Base-by-base conservation (phyloP, 371 early-diverging fungal genomes). In the Syncephalastrum contaminatum region DNA sequence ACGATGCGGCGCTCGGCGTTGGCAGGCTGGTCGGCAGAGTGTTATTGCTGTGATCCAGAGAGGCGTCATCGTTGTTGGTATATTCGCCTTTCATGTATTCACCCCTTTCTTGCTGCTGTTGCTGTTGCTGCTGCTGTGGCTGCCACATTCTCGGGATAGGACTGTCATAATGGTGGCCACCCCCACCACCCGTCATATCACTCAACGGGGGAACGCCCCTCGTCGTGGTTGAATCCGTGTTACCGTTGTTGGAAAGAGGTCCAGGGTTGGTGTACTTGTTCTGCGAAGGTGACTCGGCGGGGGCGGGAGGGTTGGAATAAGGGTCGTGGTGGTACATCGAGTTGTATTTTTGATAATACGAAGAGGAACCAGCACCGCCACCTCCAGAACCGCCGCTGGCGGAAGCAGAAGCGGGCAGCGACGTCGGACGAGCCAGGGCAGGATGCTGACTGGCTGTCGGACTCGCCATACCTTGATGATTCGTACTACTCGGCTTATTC, bases 391-490 rank as follows among this genome's bases (percentile, higher is more conserved):
- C 36, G 36, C 36, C 36, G 36, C 36, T 30, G 36, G 36, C 36
- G 36, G 36, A 30, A 30, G 36, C 36, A 30, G 36, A 30, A 30
- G 36, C 36, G 24, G 51, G 62, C 56, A 60, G 49, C 41, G 60
- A 60, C 45, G 60, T 51, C 21, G 62, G 62, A 52, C 62, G 53
- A 45, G 52, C 58, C 43, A 58, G 47, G 14, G 59, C 27, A 36
- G 55, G 53, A 16, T 58, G 58, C 20, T 51, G 48, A 40, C 54
- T 45, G 27, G 52, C 40, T 55, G 52, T 43, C n/a, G 43, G 49
- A 22, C 46, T 52, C 21, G 45, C 46, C 46, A 47, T 39, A 19
- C 25, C 15, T 40, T 47, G 16, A 15, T 49, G 16, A 27, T 48
- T 57, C 50, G 27, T 58, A 24, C 41, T 58, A 30, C 14, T 46